These are phyloP conservation scores for Prosopis cineraria DNA, from an alignment of 306 rosid species.

Conservation along the genomic window DNA sequence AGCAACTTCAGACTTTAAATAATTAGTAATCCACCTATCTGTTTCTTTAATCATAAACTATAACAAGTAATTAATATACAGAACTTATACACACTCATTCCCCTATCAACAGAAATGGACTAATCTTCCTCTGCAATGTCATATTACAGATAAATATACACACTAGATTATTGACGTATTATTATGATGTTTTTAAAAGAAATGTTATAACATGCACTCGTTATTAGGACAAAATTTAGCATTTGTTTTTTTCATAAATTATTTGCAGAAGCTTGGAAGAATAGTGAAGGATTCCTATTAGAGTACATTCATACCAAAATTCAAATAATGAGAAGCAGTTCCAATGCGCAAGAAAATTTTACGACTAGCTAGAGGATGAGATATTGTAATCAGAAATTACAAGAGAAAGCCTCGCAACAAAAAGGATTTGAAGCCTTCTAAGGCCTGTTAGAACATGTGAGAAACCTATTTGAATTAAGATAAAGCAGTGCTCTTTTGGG, in stretches of 20 bases:
- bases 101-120: no score
- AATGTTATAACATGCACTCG: neutral
- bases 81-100: no score
- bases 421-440: neutral
- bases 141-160: slow-evolving; percentile 25
- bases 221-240: neutral
- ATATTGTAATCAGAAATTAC: neutral
- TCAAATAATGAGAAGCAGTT: neutral
- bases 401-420: neutral
- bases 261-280: neutral
- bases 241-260: neutral
- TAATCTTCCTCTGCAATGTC: slow-evolving; percentile 61
- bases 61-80: neutral
- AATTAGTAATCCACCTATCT: neutral
- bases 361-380: neutral
- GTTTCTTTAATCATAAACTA: neutral
- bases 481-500: neutral
- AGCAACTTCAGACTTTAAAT: neutral
- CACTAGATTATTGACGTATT: neutral
- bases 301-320: neutral
- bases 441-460: neutral
- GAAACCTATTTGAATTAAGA: neutral
- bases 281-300: neutral
- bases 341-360: neutral
- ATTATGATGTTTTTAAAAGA: neutral